Evolutionary conservation across 2,329 filamentous ascomycete species (phyloP).

Genomic region (Curvularia hawaiiensis): DNA sequence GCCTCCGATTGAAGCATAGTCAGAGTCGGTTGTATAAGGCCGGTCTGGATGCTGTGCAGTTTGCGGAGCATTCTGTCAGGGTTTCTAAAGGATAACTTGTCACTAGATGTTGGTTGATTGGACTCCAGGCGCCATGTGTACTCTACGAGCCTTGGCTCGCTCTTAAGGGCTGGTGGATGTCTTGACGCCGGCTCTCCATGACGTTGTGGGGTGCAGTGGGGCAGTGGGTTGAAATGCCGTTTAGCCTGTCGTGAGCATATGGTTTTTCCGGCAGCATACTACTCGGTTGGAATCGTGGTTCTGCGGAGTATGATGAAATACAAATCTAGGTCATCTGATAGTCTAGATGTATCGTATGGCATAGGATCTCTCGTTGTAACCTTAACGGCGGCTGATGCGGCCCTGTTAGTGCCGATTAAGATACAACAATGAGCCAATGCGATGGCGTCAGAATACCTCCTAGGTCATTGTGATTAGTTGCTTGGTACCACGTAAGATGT

Average conservation of each 20-base stretch:
- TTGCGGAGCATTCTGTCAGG: constrained; percentile 1
- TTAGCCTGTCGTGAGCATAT: constrained; percentile 36
- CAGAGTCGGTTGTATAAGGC: constrained; percentile 13
- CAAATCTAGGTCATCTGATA: background rate
- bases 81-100: constrained; percentile 2
- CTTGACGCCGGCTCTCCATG: constrained; percentile 24
- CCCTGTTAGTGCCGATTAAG: background rate
- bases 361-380: background rate
- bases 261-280: constrained; percentile 28
- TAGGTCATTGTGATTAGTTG: background rate
- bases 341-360: background rate
- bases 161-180: constrained; percentile 22
- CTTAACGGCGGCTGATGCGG: background rate
- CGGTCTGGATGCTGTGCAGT: constrained; percentile 12
- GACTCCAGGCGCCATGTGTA: constrained; percentile 6
- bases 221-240: constrained; percentile 27
- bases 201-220: constrained; percentile 38
- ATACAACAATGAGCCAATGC: background rate
- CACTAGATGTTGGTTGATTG: constrained; percentile 12
- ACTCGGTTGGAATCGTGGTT: background rate
- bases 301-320: background rate
- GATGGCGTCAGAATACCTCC: background rate
- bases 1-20: constrained; percentile 19
- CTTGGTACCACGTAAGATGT: background rate
- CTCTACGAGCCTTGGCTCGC: constrained; percentile 21